Percentiles rank a stretch among this genome's conserved stretches.
These are phyloP conservation scores for Penicillium turbatum DNA, from an alignment of 495 filamentous ascomycete genomes.

Conservation along the genomic window DNA sequence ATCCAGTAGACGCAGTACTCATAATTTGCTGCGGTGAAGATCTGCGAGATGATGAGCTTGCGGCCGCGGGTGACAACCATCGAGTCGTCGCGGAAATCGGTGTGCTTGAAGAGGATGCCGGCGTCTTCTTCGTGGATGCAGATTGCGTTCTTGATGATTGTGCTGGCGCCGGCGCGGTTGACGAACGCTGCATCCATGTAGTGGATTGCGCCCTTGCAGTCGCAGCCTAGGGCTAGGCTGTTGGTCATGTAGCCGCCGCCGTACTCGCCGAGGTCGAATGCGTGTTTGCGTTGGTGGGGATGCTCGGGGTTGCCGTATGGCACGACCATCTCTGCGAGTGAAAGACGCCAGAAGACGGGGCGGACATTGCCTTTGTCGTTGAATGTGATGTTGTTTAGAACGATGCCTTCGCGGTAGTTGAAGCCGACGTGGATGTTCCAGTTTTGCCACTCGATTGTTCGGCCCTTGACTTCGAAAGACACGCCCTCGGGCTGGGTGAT, in stretches of 20 bases:
- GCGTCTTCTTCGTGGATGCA: slow-evolving; percentile 96
- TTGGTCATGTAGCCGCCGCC: slow-evolving; percentile 97
- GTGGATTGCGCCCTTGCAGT: slow-evolving; percentile 94
- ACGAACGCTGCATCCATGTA: slow-evolving; percentile 84
- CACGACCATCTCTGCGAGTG: slow-evolving; percentile 93
- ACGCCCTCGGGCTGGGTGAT: slow-evolving; percentile 95
- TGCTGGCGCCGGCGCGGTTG: slow-evolving; percentile 70
- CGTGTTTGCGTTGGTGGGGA: slow-evolving; percentile 91
- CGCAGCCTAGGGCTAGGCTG: slow-evolving; percentile 80
- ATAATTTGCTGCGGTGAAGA: slow-evolving; percentile 97
- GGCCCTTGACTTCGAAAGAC: slow-evolving; percentile 76
- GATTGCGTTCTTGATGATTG: slow-evolving; percentile 89
- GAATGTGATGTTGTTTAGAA: slow-evolving; percentile 86
- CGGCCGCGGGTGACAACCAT: slow-evolving; percentile 81
- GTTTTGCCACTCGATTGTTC: slow-evolving; percentile 87
- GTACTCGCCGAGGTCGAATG: slow-evolving; percentile 92
- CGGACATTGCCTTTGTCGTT: slow-evolving; percentile 81
- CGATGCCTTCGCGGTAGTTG: slow-evolving; percentile 92
- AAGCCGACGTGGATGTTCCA: slow-evolving; percentile 94
- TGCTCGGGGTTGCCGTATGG: slow-evolving; percentile 92
- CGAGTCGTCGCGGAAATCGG: slow-evolving; percentile 88
- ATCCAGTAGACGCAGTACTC: slow-evolving; percentile 95
- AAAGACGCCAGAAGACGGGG: slow-evolving; percentile 86
- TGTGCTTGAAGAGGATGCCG: slow-evolving; percentile 94
- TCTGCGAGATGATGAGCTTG: slow-evolving; percentile 84